Evolutionary conservation across 139 green algal genomes (phyloP).

Genomic region (Chlorella sp.): DNA sequence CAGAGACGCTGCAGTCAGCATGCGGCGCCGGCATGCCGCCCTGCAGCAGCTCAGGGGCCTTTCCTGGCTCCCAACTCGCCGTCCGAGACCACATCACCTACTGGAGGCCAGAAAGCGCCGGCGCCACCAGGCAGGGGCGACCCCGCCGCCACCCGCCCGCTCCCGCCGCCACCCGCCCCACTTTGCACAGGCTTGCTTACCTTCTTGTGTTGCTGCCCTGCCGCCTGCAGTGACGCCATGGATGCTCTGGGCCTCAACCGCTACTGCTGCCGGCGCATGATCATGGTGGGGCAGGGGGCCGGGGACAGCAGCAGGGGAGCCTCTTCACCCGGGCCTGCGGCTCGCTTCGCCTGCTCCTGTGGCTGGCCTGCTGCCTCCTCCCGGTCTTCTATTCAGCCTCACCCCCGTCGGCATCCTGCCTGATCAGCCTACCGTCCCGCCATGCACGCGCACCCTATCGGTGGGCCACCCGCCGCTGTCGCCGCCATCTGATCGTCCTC

Average conservation of each 20-base stretch:
- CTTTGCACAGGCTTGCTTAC: not conserved
- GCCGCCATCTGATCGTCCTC: no score
- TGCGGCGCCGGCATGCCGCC: not conserved
- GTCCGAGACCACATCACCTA: not conserved
- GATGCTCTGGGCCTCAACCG: constrained; percentile 92
- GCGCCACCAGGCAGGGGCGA: no score
- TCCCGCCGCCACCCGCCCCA: not conserved
- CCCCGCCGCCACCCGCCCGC: not conserved
- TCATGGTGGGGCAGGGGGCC: constrained; percentile 96
- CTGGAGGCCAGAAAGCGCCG: no score
- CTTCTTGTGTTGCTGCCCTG: not conserved
- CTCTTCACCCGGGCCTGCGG: not conserved
- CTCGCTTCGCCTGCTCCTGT: not conserved
- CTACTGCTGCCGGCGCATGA: constrained; percentile 99
- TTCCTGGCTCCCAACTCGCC: not conserved
- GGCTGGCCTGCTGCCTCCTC: not conserved
- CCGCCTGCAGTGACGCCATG: constrained; percentile 88
- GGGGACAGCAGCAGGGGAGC: not conserved
- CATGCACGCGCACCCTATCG: not conserved
- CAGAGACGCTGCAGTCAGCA: no score
- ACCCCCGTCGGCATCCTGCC: not conserved
- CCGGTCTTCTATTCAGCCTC: not conserved
- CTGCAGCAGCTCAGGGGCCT: not conserved
- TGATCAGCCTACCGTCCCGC: not conserved
- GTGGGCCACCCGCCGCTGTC: no score